A percentile compares a stretch with the other conserved stretches of the same genome.
Evolutionary conservation across 108 stramenopile species (phyloP).

Genomic region (Cyclostephanos tholiformis): DNA sequence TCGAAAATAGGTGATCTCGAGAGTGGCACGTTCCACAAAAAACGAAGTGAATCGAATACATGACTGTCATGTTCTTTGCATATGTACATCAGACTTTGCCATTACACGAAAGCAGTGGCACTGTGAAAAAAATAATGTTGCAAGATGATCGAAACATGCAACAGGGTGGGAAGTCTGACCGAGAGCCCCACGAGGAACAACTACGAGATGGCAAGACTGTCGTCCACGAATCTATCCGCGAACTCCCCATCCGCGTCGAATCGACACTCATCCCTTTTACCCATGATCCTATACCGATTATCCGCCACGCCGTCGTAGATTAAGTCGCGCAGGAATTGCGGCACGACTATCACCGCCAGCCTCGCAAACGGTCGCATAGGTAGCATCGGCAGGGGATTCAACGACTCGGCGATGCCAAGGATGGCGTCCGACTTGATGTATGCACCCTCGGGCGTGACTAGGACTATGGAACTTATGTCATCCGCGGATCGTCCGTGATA

Average conservation of each 20-base stretch:
- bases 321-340: conserved; percentile 64
- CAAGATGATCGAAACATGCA: no score
- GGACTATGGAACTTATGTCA: conserved; percentile 78
- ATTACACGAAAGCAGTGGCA: no score
- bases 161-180: not conserved
- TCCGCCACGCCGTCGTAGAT: conserved; percentile 82
- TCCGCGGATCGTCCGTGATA: conserved; percentile 62
- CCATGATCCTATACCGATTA: conserved; percentile 79
- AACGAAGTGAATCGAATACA: no score
- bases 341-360: conserved; percentile 53
- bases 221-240: conserved; percentile 65
- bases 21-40: no score
- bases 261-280: conserved; percentile 57
- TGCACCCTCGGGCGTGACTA: conserved; percentile 62
- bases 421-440: conserved; percentile 76
- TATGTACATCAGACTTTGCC: no score
- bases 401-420: conserved; percentile 62
- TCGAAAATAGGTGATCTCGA: no score
- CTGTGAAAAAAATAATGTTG: no score
- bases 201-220: conserved; percentile 7
- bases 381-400: conserved; percentile 59
- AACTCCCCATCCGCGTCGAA: conserved; percentile 71
- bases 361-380: conserved; percentile 48
- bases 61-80: no score
- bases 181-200: not conserved